Percentiles rank a stretch among this genome's conserved stretches.
Conservation (phyloP, 169 alveolate genomes). For the Cryptosporidium felis region DNA sequence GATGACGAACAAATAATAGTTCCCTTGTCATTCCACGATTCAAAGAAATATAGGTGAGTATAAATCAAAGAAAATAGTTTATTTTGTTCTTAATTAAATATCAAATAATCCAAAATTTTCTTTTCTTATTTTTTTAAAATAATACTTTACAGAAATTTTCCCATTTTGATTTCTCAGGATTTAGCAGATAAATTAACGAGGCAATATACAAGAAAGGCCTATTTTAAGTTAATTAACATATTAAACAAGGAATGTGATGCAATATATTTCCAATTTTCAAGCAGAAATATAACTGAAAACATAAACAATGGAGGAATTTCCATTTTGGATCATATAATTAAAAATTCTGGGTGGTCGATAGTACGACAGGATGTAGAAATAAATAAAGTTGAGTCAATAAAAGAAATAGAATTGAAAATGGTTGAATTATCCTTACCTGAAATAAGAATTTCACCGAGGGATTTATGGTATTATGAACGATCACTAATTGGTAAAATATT, state of each 20-base stretch:
- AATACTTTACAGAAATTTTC: background rate
- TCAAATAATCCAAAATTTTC: too few species aligned
- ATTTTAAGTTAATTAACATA: background rate
- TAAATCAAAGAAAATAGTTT: too few species aligned
- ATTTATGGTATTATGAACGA: slow-evolving; percentile 57
- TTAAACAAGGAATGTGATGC: background rate
- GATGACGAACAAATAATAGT: background rate
- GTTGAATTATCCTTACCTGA: slow-evolving; percentile 59
- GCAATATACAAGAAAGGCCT: background rate
- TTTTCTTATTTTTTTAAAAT: too few species aligned
- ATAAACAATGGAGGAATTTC: background rate
- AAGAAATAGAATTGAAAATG: slow-evolving; percentile 3
- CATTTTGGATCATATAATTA: slow-evolving; percentile 5
- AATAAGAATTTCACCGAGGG: slow-evolving; percentile 33
- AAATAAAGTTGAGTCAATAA: background rate
- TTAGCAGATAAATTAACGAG: background rate
- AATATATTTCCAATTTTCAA: background rate
- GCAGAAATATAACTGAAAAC: background rate
- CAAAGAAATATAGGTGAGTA: slow-evolving; percentile 60
- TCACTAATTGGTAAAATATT: slow-evolving; percentile 44
- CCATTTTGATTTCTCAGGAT: slow-evolving; percentile 5
- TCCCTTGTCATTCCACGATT: slow-evolving; percentile 62
- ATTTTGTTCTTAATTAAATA: too few species aligned
- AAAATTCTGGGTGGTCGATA: slow-evolving; percentile 16
- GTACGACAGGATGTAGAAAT: slow-evolving; percentile 51